Percentiles rank a stretch among this genome's conserved stretches.
These are phyloP conservation scores for Pichia norvegensis DNA, from an alignment of 1,139 yeast species.

Conservation along the genomic window DNA sequence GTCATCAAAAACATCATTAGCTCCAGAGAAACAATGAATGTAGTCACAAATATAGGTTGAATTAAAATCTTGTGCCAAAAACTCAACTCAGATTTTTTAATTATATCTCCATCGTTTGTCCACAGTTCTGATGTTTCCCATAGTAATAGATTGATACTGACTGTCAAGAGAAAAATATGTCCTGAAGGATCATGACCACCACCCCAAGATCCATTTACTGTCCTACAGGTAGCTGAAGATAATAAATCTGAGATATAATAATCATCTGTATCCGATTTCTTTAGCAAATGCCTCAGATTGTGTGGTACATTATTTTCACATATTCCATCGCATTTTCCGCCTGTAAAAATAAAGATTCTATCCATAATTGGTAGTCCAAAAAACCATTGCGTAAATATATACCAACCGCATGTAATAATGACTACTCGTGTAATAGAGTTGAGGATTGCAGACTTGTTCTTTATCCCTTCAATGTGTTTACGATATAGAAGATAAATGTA, in stretches of 20 bases:
- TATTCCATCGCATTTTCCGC: slow-evolving; percentile 61
- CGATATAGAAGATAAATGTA: slow-evolving; percentile 20
- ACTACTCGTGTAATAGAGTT: slow-evolving; percentile 35
- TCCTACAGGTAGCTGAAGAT: slow-evolving; percentile 42
- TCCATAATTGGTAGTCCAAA: slow-evolving; percentile 90
- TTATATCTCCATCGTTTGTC: slow-evolving; percentile 6
- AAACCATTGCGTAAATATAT: slow-evolving; percentile 80
- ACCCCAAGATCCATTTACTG: slow-evolving; percentile 62
- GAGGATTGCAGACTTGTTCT: slow-evolving; percentile 13
- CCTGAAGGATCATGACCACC: slow-evolving; percentile 98
- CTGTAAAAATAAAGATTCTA: slow-evolving; percentile 65
- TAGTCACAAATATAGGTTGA: slow-evolving; percentile 39
- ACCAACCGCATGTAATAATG: slow-evolving; percentile 70
- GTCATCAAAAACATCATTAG: slow-evolving; percentile 87
- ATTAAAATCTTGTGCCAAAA: slow-evolving; percentile 18
- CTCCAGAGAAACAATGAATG: slow-evolving; percentile 52
- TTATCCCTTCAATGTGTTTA: not conserved
- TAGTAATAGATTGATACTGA: slow-evolving; percentile 62
- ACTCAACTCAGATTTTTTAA: not conserved
- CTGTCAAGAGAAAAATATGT: slow-evolving; percentile 73
- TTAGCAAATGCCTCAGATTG: slow-evolving; percentile 9
- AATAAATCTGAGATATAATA: slow-evolving; percentile 15
- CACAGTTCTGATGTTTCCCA: slow-evolving; percentile 44
- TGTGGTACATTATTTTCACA: slow-evolving; percentile 10
- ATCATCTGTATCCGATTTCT: not conserved